Evolutionary conservation across 257 asterid genomes (phyloP), one percentile per base, ranked within the genome.

Genomic region (Salvia miltiorrhiza): DNA sequence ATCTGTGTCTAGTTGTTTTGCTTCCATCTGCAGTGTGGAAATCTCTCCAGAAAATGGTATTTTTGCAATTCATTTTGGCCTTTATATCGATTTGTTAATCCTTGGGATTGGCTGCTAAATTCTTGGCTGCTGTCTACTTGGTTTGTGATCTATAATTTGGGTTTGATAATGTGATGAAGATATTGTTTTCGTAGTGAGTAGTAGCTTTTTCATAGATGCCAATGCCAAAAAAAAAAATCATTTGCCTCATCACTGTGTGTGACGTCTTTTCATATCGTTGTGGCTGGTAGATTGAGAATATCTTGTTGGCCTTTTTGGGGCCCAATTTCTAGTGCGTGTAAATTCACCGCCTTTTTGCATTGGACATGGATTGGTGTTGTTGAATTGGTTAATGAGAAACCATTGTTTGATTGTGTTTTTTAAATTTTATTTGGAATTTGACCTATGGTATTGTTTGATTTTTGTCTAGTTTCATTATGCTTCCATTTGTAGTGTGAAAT

Each of bases 131-230:
- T 54, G 40, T 55, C 40, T 5, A 19, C 21, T 45, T 55, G 39
- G 44, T 55, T 32, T 48, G 35, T 55, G 54, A 21, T 63, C 39
- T 0, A 55, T 30, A 59, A 67, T 59, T 39, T 32, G 37, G 45
- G 24, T 7, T 30, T 72, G 53, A 24, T 52, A 23, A 53, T 63
- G 40, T 63, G 11, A 28, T 52, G 40, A 53, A 20, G 56, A 26
- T 41, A 10, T 23, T 47, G 47, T 13, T 53, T 55, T 30, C 8
- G 35, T 44, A 20, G 41, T 55, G 37, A 66, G 47, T 12, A 54
- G 11, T 65, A 33, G 47, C 58, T 60, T 73, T 58, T 58, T 13
- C 57, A 28, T 67, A 48, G 30, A 55, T 43, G 33, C 20, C 53
- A 1, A 45, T 70, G 33, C 41, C 47, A 52, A 52, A n/a, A n/a